Evolutionary conservation across 257 asterid genomes (phyloP), one percentile per base, ranked within the genome.

Genomic region (Perilla frutescens): DNA sequence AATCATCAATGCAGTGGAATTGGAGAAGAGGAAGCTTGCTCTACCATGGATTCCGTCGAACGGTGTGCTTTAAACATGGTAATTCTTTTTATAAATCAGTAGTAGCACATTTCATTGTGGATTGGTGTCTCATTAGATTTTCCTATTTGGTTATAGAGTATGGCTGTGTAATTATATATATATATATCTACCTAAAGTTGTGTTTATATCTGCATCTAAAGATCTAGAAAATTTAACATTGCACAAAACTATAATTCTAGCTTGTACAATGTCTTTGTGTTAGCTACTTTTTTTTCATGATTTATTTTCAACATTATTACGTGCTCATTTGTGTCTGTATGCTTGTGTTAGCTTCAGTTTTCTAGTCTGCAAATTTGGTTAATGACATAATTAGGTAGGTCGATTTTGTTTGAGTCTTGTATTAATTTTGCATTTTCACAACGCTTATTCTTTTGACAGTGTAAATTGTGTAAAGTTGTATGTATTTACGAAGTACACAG

Each of bases 41-140:
- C 45, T 68, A 29, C 57, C 13, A 41, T 36, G 41, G 48, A 31
- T 54, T 54, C 44, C 44, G 13, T 39, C 49, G 10, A 50, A 11
- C 72, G 14, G 20, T 68, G 26, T 20, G 26, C 66, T 58, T 3
- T 6, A 34, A 0, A 20, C 47, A 51, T 32, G 78, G 78, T 73
- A 73, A 54, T 73, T 62, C 9, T 39, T 5, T 13, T 32, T 40
- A 20, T 39, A 26, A 29, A 34, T 64, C 49, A 34, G 37, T 34
- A 7, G 10, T 12, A 4, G 9, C 43, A 32, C n/a, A 31, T 49
- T 8, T 39, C 1, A 1, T 40, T 40, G 2, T 39, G 26, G 13
- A 10, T 29, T 41, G 6, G 40, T 12, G 32, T 12, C 29, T 66
- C 13, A 20, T 43, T 44, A 8, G 4, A 39, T 8, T 70, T 70